Percentiles rank a stretch among this genome's conserved stretches.
These are phyloP conservation scores for Dichotomocladium elegans DNA, from an alignment of 371 early-diverging fungal genomes.

Conservation along the genomic window DNA sequence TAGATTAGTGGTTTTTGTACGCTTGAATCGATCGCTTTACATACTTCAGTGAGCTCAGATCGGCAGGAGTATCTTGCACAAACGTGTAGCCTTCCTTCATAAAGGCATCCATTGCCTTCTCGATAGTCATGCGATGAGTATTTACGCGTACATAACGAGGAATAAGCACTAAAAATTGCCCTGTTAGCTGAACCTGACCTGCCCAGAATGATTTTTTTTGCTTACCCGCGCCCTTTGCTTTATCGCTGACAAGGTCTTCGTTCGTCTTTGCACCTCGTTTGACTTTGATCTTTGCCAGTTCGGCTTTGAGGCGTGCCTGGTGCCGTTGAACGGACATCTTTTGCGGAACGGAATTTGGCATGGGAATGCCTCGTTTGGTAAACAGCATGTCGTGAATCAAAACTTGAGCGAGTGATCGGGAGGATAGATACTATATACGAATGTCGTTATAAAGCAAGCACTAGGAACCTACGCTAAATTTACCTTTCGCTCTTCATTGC, in stretches of 20 bases:
- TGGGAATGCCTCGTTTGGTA: constrained; percentile 68
- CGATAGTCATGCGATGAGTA: constrained; percentile 61
- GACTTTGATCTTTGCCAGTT: constrained; percentile 72
- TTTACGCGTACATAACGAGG: constrained; percentile 81
- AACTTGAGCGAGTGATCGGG: constrained; percentile 52
- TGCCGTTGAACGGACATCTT: constrained; percentile 67
- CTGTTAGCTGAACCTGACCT: background rate
- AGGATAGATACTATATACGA: constrained; percentile 16
- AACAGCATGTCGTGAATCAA: constrained; percentile 85
- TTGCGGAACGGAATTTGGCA: constrained; percentile 53
- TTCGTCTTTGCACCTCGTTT: constrained; percentile 58
- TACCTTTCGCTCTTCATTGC: constrained; percentile 55
- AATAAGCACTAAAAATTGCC: constrained; percentile 26
- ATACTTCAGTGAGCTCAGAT: constrained; percentile 35
- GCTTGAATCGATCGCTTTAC: no score
- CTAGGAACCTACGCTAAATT: background rate
- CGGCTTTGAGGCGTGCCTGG: constrained; percentile 66
- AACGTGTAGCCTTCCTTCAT: constrained; percentile 55
- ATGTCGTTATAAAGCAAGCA: background rate
- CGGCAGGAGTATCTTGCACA: constrained; percentile 28
- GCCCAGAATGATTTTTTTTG: background rate
- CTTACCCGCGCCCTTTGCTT: constrained; percentile 47
- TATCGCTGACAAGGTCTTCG: constrained; percentile 68
- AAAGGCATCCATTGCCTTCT: constrained; percentile 66
- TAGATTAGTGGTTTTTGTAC: background rate